These are phyloP conservation scores for Trichoderma gracile DNA, from an alignment of 2,329 filamentous ascomycete species.

Conservation along the genomic window DNA sequence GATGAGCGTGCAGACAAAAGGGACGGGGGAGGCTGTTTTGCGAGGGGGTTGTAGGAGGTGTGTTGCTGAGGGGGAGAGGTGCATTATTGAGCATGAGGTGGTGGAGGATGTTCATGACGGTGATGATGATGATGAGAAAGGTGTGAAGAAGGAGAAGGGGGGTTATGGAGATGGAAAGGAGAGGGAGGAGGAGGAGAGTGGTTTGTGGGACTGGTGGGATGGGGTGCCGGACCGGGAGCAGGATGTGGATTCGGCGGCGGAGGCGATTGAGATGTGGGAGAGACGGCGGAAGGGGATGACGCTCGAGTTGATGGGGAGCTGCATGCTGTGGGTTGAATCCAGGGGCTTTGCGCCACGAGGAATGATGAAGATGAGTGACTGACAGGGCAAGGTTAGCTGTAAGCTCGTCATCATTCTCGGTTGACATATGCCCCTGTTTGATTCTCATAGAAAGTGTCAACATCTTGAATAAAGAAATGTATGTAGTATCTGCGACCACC, in stretches of 20 bases:
- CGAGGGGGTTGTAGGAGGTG: constrained; percentile 37
- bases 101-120: too few relatives aligned
- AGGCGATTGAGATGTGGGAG: constrained; percentile 19
- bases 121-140: not conserved
- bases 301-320: constrained; percentile 13
- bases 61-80: constrained; percentile 33
- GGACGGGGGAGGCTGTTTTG: constrained; percentile 35
- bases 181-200: not conserved
- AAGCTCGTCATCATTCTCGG: not conserved
- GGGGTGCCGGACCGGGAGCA: not conserved
- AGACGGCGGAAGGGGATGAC: constrained; percentile 2
- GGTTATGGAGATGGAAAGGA: too few relatives aligned
- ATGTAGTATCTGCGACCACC: too few relatives aligned
- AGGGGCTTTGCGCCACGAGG: constrained; percentile 15
- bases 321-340: constrained; percentile 11
- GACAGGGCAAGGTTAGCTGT: not conserved
- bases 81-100: constrained; percentile 24
- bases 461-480: too few relatives aligned
- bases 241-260: not conserved
- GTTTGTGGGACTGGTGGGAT: constrained; percentile 9
- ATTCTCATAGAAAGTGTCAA: not conserved
- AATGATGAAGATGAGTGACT: not conserved
- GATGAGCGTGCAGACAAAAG: constrained; percentile 35
- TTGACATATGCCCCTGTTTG: not conserved
- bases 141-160: not conserved